Evolutionary conservation across 2,329 filamentous ascomycete species (phyloP).

Genomic region (Ophiostoma fasciatum): DNA sequence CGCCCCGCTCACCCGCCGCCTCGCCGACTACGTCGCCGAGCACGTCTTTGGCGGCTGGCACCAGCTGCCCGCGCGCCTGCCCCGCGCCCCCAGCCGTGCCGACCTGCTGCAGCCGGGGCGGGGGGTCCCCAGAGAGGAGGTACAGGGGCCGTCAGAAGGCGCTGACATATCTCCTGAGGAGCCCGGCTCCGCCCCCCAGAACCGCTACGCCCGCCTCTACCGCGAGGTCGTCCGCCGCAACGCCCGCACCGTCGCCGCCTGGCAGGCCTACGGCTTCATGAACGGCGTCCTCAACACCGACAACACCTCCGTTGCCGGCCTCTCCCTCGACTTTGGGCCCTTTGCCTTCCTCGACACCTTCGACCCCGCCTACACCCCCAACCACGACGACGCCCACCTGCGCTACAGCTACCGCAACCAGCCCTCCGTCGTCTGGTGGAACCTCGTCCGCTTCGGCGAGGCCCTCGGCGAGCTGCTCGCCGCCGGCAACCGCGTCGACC

Average conservation of each 20-base stretch:
- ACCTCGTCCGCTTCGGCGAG: conserved; percentile 82
- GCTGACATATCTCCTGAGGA: no score
- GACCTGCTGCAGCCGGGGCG: conserved; percentile 15
- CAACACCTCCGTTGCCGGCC: conserved; percentile 80
- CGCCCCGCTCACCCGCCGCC: conserved; percentile 51
- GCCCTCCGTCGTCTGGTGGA: conserved; percentile 97
- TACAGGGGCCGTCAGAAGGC: no score
- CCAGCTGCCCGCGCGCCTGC: conserved; percentile 50
- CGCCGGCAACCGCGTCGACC: conserved; percentile 57
- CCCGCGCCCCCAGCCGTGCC: conserved; percentile 20
- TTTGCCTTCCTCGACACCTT: conserved; percentile 98
- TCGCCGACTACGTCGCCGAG: conserved; percentile 75
- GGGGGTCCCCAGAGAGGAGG: conserved; percentile 4
- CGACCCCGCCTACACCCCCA: conserved; percentile 86
- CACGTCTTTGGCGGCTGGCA: conserved; percentile 83
- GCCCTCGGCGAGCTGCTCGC: conserved; percentile 79
- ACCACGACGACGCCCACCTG: conserved; percentile 81
- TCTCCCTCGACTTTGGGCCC: conserved; percentile 88
- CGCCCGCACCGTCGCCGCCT: conserved; percentile 73
- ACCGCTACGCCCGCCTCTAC: conserved; percentile 76
- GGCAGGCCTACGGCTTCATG: conserved; percentile 99
- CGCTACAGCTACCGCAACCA: conserved; percentile 91
- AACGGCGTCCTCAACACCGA: conserved; percentile 97
- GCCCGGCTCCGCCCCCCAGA: conserved; percentile 51
- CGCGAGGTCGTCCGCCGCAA: conserved; percentile 77